These are phyloP conservation scores for Nitzschia sp. DNA, from an alignment of 108 stramenopile species.

Conservation along the genomic window DNA sequence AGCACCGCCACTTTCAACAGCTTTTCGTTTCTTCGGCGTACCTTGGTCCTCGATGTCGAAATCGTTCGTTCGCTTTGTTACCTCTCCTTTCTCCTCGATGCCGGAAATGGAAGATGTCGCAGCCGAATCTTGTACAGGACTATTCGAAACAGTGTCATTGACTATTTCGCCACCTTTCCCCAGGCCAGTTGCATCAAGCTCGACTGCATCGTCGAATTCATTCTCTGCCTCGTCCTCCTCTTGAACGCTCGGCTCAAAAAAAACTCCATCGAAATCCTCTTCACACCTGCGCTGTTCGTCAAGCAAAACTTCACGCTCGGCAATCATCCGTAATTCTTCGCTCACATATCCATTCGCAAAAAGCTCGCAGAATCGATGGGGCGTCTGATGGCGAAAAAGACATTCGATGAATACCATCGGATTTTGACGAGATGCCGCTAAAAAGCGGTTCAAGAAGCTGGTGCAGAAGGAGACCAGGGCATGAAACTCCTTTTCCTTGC, in stretches of 20 bases:
- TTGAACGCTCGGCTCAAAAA: constrained; percentile 6
- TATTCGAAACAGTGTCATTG: too few species aligned
- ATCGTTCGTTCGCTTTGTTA: too few species aligned
- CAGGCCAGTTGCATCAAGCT: not conserved
- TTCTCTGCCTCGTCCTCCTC: constrained; percentile 54
- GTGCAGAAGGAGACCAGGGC: constrained; percentile 60
- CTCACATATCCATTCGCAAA: constrained; percentile 76
- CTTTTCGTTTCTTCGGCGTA: too few species aligned
- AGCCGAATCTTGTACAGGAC: too few species aligned
- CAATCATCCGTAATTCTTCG: constrained; percentile 84
- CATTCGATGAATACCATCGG: constrained; percentile 82
- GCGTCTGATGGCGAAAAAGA: constrained; percentile 65
- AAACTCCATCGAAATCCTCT: not conserved
- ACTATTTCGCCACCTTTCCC: too few species aligned
- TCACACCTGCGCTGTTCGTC: constrained; percentile 49
- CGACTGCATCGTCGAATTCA: constrained; percentile 37
- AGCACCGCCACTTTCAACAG: too few species aligned
- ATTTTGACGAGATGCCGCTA: constrained; percentile 61
- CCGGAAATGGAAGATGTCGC: too few species aligned
- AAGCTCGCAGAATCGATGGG: constrained; percentile 79
- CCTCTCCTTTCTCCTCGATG: too few species aligned
- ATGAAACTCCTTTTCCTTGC: constrained; percentile 46
- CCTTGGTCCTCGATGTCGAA: too few species aligned
- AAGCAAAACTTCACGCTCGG: constrained; percentile 68
- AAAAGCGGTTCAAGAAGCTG: constrained; percentile 70